A percentile compares a stretch with the other conserved stretches of the same genome.
These are phyloP conservation scores for Fusarium zealandicum DNA, from an alignment of 2,329 filamentous ascomycete genomes.

Conservation along the genomic window DNA sequence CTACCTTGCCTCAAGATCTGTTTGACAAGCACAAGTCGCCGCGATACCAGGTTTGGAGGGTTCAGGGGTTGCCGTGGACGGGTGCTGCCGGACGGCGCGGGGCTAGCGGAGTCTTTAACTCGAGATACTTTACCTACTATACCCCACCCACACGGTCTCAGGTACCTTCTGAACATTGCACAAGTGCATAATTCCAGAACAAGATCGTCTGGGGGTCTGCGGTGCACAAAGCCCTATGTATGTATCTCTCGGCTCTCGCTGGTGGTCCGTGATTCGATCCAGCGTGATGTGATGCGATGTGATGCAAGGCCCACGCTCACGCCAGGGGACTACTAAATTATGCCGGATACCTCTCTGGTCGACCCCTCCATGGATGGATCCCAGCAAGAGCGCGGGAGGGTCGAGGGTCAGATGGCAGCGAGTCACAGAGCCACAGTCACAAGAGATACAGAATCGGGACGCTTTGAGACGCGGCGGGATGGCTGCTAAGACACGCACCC, in stretches of 20 bases:
- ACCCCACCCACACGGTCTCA: constrained; percentile 9
- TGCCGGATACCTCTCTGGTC: constrained; percentile 9
- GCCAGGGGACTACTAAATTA: constrained; percentile 5
- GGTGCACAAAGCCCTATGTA: constrained; percentile 4
- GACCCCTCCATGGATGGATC: constrained; percentile 14
- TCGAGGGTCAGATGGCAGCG: constrained; percentile 36
- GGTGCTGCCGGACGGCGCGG: constrained; percentile 38
- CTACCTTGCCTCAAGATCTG: neutral
- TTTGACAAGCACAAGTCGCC: constrained; percentile 8
- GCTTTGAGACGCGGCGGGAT: constrained; percentile 24
- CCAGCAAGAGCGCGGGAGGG: constrained; percentile 19
- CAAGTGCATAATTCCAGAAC: constrained; percentile 24
- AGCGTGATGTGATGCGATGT: constrained; percentile 28
- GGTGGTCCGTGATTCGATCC: constrained; percentile 5
- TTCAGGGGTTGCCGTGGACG: constrained; percentile 33
- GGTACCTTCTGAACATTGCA: constrained; percentile 15
- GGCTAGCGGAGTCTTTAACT: constrained; percentile 31
- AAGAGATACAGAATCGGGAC: constrained; percentile 27
- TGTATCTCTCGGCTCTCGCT: neutral
- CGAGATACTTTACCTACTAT: too few relatives aligned
- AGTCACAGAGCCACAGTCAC: constrained; percentile 37
- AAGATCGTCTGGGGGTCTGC: constrained; percentile 1
- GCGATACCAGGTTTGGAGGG: constrained; percentile 25
- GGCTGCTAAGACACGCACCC: constrained; percentile 26
- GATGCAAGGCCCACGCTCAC: constrained; percentile 23